Evolutionary conservation across 768 basidiomycete genomes (phyloP), one percentile per base, ranked within the genome.

Genomic region (Hericium rajendrae): DNA sequence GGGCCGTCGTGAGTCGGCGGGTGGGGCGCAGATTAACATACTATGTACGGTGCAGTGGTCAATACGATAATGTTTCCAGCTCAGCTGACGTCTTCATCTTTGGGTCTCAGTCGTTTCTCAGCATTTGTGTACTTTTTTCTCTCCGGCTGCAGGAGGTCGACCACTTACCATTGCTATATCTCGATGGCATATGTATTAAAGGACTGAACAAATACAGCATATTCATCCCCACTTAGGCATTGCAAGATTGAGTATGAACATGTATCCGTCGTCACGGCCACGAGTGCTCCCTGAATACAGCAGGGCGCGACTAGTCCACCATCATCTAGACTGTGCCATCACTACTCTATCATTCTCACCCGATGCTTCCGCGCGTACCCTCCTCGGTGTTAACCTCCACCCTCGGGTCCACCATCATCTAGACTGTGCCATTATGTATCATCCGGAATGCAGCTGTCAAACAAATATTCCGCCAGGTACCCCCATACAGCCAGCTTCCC

Each of bases 181-280:
- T 53, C 52, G 32, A 53, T 18, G 49, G 24, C 24, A 24, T 53
- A 53, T 53, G 52, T 53, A 53, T 53, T 46, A n/a, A 53, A 32
- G 52, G 52, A 51, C 52, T 38, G 52, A 53, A 38, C 38, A 28
- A 53, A 40, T 40, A 10, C 52, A 37, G 49, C 26, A 46, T 20
- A 46, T 46, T 46, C n/a, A 46, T 46, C 43, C 6, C n/a, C 43
- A 32, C 32, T 32, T 10, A 4, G 71, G 65, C 67, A 72, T 77
- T 13, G 79, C 78, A 69, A 80, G 80, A 11, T 69, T 69, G 72
- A 22, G 81, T 69, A 0, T 68, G 70, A 59, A 82, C 64, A 32
- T 32, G 32, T 9, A 32, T 32, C 1, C 8, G 4, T 32, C 9
- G 32, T 1, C 32, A 32, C 8, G 32, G 32, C 9, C 32, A 32